phyloP scores from a whole-genome alignment of 192 early-diverging fungal species.

The Phycomyces nitens region DNA sequence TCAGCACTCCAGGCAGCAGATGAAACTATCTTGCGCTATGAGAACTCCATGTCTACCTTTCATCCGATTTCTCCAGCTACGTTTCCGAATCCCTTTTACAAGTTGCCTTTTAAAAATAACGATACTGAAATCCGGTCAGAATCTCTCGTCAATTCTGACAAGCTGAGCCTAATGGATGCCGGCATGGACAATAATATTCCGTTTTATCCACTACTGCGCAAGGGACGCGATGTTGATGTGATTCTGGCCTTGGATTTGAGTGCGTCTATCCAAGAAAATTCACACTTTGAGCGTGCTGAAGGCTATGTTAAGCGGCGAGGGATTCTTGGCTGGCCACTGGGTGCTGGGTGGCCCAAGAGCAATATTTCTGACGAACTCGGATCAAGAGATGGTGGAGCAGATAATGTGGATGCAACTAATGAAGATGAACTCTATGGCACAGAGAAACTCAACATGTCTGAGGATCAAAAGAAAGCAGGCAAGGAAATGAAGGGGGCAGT shows the following conservation, averaged over 20 bases:
- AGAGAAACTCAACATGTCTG: background rate
- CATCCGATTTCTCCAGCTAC: constrained; percentile 66
- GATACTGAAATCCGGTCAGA: constrained; percentile 23
- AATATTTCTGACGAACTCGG: background rate
- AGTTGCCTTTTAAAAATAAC: constrained; percentile 32
- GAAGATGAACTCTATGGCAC: background rate
- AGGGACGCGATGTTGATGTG: constrained; percentile 65
- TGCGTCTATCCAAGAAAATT: constrained; percentile 62
- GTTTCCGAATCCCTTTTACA: constrained; percentile 64
- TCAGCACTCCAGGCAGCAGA: constrained; percentile 39
- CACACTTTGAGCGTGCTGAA: constrained; percentile 64
- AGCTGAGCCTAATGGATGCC: constrained; percentile 67
- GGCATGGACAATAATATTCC: constrained; percentile 78
- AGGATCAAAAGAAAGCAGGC: background rate
- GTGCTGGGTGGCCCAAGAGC: constrained; percentile 26
- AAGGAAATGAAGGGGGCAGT: background rate
- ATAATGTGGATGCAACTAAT: background rate
- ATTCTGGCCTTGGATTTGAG: constrained; percentile 69
- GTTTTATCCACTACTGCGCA: constrained; percentile 64
- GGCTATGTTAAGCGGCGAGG: constrained; percentile 56
- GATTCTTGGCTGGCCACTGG: constrained; percentile 49
- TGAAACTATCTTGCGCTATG: constrained; percentile 38
- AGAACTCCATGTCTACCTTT: constrained; percentile 47
- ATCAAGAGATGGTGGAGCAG: constrained; percentile 9
- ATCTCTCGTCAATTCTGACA: constrained; percentile 23